Evolutionary conservation across 257 asterid species (phyloP).

Genomic region (Solanum sejunctum): DNA sequence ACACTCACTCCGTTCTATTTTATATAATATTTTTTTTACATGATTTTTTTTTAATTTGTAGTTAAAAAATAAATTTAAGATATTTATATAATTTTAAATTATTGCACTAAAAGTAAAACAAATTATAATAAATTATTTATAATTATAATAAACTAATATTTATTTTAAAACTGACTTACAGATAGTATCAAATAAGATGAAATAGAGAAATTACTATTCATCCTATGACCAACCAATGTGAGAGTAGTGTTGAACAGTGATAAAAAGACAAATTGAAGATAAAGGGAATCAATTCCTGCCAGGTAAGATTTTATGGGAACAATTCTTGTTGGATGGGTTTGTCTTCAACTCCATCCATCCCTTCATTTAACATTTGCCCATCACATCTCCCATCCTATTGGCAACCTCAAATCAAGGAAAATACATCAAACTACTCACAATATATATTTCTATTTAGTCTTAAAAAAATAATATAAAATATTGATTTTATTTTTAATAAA

Average conservation of each 20-base stretch:
- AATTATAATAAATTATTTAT: no score
- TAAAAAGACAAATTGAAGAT: slow-evolving; percentile 24
- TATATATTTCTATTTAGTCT: neutral
- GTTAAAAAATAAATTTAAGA: no score
- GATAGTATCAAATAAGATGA: no score
- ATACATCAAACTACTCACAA: neutral
- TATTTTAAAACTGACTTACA: no score
- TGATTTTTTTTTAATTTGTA: no score
- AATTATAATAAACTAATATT: no score
- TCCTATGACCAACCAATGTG: neutral
- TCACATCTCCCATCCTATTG: slow-evolving; percentile 33
- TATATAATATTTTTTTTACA: no score
- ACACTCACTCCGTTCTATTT: neutral
- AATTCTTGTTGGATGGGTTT: slow-evolving; percentile 26
- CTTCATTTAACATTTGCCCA: slow-evolving; percentile 41
- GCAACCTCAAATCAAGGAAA: neutral
- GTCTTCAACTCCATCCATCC: slow-evolving; percentile 48
- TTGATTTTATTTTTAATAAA: neutral
- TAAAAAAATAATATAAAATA: neutral
- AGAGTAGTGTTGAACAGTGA: neutral
- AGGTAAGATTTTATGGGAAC: slow-evolving; percentile 33
- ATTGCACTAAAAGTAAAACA: no score
- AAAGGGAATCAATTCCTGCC: slow-evolving; percentile 41
- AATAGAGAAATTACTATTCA: fast-evolving
- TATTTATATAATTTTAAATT: no score